These are phyloP conservation scores for Exidia glandulosa DNA, from an alignment of 768 basidiomycete species.

Conservation along the genomic window DNA sequence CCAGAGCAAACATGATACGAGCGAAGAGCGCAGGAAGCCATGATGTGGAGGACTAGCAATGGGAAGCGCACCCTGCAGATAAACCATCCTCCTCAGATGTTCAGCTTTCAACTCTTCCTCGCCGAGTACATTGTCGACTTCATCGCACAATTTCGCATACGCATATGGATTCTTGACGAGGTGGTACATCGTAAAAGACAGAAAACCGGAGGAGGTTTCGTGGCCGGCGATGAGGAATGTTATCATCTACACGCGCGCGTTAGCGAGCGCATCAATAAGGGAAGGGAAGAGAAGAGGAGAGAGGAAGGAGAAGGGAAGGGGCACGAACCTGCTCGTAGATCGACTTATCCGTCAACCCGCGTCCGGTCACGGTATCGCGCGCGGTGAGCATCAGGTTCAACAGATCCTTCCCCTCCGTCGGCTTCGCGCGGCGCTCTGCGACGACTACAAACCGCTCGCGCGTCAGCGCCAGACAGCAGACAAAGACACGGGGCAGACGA, in stretches of 20 bases:
- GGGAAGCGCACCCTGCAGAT: too few relatives aligned
- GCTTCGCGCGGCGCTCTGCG: slow-evolving; percentile 25
- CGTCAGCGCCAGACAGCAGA: too few relatives aligned
- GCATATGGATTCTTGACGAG: slow-evolving; percentile 32
- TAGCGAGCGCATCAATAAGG: too few relatives aligned
- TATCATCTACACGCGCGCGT: slow-evolving; percentile 20
- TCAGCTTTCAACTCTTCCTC: slow-evolving; percentile 24
- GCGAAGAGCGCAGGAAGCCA: too few relatives aligned
- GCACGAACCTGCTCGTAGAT: slow-evolving; percentile 30
- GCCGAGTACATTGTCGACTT: slow-evolving; percentile 37
- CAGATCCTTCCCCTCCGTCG: slow-evolving; percentile 30
- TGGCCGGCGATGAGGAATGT: slow-evolving; percentile 43
- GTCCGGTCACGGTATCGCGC: slow-evolving; percentile 34
- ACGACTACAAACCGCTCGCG: too few relatives aligned
- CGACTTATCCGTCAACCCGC: slow-evolving; percentile 28
- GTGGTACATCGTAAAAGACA: slow-evolving; percentile 33
- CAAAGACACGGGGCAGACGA: not conserved
- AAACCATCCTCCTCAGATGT: slow-evolving; percentile 33
- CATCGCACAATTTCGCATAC: slow-evolving; percentile 32
- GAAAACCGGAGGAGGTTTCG: slow-evolving; percentile 20
- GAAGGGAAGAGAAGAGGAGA: too few relatives aligned
- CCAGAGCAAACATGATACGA: too few relatives aligned
- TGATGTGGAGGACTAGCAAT: too few relatives aligned
- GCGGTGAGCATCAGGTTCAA: slow-evolving; percentile 34
- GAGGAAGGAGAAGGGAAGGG: not conserved